phyloP scores from a whole-genome alignment of 257 asterid genomes.

The Perilla frutescens region DNA sequence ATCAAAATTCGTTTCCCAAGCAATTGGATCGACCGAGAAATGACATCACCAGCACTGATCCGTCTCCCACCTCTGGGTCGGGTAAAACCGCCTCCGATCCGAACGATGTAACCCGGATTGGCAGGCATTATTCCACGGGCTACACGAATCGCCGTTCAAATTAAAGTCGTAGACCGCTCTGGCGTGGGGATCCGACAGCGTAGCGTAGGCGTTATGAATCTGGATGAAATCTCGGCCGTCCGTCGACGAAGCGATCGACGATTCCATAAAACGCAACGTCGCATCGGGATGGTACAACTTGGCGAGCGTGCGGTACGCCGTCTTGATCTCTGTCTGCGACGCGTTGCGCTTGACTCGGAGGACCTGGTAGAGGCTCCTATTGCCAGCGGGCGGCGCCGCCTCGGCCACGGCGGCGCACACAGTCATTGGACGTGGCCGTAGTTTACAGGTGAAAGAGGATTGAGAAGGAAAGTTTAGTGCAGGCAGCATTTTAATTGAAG shows the following conservation, averaged over 20 bases:
- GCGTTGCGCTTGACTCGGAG: constrained; percentile 63
- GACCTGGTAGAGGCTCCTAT: constrained; percentile 60
- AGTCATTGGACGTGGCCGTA: no score
- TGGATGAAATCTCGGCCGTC: constrained; percentile 67
- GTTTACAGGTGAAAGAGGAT: no score
- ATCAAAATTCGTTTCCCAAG: no score
- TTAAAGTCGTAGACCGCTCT: constrained; percentile 64
- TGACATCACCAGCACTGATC: constrained; percentile 52
- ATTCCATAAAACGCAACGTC: constrained; percentile 46
- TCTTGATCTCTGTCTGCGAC: constrained; percentile 68
- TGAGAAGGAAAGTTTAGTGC: no score
- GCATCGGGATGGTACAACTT: constrained; percentile 87
- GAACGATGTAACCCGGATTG: not conserved
- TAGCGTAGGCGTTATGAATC: constrained; percentile 72
- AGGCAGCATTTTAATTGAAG: no score
- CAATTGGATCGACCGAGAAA: no score
- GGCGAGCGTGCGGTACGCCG: constrained; percentile 81
- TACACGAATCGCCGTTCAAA: constrained; percentile 27
- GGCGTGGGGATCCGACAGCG: constrained; percentile 82
- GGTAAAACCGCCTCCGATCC: constrained; percentile 41
- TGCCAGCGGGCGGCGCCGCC: constrained; percentile 28
- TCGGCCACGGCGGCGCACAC: constrained; percentile 26
- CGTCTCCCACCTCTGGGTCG: constrained; percentile 83
- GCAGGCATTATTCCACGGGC: constrained; percentile 23
- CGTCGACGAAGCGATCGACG: constrained; percentile 45